A percentile compares a stretch with the other conserved stretches of the same genome.
These are phyloP conservation scores for Periconia sp. DNA, from an alignment of 2,329 filamentous ascomycete species.

Conservation along the genomic window DNA sequence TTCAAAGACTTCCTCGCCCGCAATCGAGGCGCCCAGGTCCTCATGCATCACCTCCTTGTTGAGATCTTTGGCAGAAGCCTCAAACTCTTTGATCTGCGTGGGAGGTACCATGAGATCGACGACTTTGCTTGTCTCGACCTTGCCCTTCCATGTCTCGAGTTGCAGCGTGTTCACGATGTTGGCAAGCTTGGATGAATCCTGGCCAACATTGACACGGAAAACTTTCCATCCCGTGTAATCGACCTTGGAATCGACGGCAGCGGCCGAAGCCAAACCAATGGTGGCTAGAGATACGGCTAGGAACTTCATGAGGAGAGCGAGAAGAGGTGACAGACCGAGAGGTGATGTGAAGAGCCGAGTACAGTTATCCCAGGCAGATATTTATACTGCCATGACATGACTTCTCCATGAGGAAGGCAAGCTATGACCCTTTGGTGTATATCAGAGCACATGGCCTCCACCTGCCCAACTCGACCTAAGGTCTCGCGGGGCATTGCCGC, in stretches of 20 bases:
- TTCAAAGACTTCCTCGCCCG: constrained; percentile 30
- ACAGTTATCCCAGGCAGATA: constrained; percentile 5
- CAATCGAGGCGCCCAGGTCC: constrained; percentile 40
- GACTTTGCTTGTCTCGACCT: constrained; percentile 30
- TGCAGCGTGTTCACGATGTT: constrained; percentile 33
- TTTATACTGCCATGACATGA: not conserved
- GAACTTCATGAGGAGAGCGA: constrained; percentile 32
- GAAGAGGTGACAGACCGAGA: constrained; percentile 7
- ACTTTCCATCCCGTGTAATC: constrained; percentile 42
- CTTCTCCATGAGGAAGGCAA: too few relatives aligned
- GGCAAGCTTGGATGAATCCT: constrained; percentile 28
- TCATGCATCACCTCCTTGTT: constrained; percentile 39
- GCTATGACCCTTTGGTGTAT: constrained; percentile 2
- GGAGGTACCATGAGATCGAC: constrained; percentile 41
- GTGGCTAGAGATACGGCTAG: constrained; percentile 31
- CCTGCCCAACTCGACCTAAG: constrained; percentile 31
- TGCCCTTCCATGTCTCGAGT: constrained; percentile 39
- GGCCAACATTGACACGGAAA: constrained; percentile 37
- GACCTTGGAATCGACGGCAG: constrained; percentile 30
- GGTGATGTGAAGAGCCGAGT: constrained; percentile 5
- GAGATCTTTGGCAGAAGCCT: constrained; percentile 26
- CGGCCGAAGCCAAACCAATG: constrained; percentile 34
- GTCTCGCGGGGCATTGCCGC: constrained; percentile 22
- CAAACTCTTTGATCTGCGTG: constrained; percentile 30
- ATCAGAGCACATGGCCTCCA: constrained; percentile 6